These are phyloP conservation scores for Oenanthe sinensis DNA, from an alignment of 129 eudicot genomes.

Conservation along the genomic window DNA sequence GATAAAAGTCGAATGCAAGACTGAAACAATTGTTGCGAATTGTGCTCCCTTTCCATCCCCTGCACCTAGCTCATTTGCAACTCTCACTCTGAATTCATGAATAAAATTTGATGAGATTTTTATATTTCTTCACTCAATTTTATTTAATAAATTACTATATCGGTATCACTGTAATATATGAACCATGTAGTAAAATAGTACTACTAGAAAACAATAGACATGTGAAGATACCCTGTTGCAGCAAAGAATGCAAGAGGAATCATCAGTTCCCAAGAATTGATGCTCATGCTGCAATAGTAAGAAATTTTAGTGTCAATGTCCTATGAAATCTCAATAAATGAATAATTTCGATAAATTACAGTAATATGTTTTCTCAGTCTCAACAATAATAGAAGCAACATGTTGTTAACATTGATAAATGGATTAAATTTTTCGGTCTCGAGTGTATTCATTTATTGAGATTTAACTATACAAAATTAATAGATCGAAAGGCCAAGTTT, in stretches of 20 bases:
- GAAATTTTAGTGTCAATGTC: not conserved
- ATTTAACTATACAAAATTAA: too few species aligned
- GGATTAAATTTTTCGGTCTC: too few species aligned
- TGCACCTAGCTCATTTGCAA: slow-evolving; percentile 3
- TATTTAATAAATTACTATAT: too few species aligned
- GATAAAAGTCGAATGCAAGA: not conserved
- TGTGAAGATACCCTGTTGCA: slow-evolving; percentile 36
- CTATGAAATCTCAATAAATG: too few species aligned
- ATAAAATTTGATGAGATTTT: not conserved
- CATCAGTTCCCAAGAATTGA: slow-evolving; percentile 55
- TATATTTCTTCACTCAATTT: not conserved
- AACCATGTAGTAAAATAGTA: not conserved
- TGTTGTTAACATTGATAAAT: too few species aligned
- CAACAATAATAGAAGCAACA: too few species aligned
- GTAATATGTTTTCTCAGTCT: too few species aligned
- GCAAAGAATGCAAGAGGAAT: slow-evolving; percentile 52
- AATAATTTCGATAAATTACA: too few species aligned
- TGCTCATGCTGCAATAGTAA: slow-evolving; percentile 32
- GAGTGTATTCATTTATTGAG: too few species aligned
- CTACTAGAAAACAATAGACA: not conserved
- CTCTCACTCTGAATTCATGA: not conserved
- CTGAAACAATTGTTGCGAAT: slow-evolving; percentile 3
- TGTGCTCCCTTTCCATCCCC: not conserved
- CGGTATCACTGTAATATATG: not conserved
- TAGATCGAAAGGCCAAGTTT: not conserved